Percentiles rank a stretch among this genome's conserved stretches.
Evolutionary conservation across 306 rosid genomes (phyloP).

Genomic region (Trifolium pratense): DNA sequence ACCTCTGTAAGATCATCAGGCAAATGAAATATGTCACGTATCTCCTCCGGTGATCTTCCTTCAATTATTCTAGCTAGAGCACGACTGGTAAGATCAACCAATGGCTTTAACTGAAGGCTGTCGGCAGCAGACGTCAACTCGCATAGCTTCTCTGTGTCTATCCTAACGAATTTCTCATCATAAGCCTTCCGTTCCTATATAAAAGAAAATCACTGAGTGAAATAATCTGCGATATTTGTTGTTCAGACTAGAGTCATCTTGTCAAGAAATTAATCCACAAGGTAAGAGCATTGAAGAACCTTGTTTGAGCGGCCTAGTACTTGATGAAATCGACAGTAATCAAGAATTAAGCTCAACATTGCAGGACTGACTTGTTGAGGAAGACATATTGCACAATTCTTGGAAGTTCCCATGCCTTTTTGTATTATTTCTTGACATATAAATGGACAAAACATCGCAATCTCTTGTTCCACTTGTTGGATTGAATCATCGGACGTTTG

Average conservation of each 20-base stretch:
- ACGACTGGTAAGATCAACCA: conserved; percentile 96
- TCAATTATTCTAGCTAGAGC: conserved; percentile 99
- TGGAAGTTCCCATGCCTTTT: conserved; percentile 87
- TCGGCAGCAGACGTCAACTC: conserved; percentile 99
- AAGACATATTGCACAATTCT: conserved; percentile 90
- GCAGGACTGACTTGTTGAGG: conserved; percentile 96
- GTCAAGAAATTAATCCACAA: conserved; percentile 36
- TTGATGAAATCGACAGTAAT: conserved; percentile 97
- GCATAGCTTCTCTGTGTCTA: conserved; percentile 91
- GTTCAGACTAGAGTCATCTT: conserved; percentile 5
- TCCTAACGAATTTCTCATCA: conserved; percentile 86
- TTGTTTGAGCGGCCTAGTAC: conserved; percentile 93
- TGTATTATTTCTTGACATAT: conserved; percentile 81
- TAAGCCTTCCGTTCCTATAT: conserved; percentile 81
- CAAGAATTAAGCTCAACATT: conserved; percentile 86
- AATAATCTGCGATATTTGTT: conserved; percentile 31
- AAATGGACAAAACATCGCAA: conserved; percentile 89
- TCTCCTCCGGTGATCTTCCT: conserved; percentile 98
- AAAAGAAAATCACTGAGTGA: conserved; percentile 46
- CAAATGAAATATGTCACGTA: conserved; percentile 95
- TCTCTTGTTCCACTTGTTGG: conserved; percentile 96
- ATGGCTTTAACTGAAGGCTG: conserved; percentile 91
- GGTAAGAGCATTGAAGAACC: conserved; percentile 49
- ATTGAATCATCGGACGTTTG: conserved; percentile 90
- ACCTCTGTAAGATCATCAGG: conserved; percentile 99